Evolutionary conservation across 2,329 filamentous ascomycete species (phyloP).

Genomic region (Ilyonectria mors-panacis): DNA sequence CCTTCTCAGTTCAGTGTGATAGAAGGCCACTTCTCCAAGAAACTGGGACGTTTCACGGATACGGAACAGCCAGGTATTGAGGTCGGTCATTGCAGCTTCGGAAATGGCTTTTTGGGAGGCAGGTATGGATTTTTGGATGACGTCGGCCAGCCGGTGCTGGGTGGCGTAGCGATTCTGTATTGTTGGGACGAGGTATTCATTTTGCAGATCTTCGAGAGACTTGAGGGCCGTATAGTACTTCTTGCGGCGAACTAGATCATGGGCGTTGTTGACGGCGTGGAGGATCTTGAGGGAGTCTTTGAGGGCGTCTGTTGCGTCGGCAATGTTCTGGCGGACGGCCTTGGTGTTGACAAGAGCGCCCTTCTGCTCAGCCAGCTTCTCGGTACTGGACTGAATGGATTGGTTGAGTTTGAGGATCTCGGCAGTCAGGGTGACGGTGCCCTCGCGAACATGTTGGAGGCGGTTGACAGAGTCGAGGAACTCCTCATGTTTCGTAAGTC

Average conservation of each 20-base stretch:
- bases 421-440: slow-evolving; percentile 87
- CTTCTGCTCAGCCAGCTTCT: slow-evolving; percentile 95
- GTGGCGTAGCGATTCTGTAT: slow-evolving; percentile 88
- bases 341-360: slow-evolving; percentile 93
- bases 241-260: slow-evolving; percentile 91
- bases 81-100: slow-evolving; percentile 95
- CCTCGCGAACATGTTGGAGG: slow-evolving; percentile 91
- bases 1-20: slow-evolving; percentile 91
- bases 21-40: slow-evolving; percentile 95
- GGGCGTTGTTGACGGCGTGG: slow-evolving; percentile 92
- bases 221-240: slow-evolving; percentile 96
- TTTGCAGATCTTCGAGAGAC: slow-evolving; percentile 94
- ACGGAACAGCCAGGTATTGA: slow-evolving; percentile 96
- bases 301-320: slow-evolving; percentile 89
- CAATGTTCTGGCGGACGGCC: slow-evolving; percentile 93
- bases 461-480: slow-evolving; percentile 95
- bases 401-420: slow-evolving; percentile 95
- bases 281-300: slow-evolving; percentile 94
- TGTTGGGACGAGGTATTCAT: slow-evolving; percentile 85
- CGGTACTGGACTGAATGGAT: slow-evolving; percentile 94
- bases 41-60: slow-evolving; percentile 98
- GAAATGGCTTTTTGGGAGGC: slow-evolving; percentile 93
- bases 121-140: slow-evolving; percentile 96
- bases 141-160: slow-evolving; percentile 93
- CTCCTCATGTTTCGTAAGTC: slow-evolving; percentile 95